A percentile compares a stretch with the other conserved stretches of the same genome.
Conservation (phyloP, 2,329 filamentous ascomycete species). For the Stagonosporopsis vannaccii region DNA sequence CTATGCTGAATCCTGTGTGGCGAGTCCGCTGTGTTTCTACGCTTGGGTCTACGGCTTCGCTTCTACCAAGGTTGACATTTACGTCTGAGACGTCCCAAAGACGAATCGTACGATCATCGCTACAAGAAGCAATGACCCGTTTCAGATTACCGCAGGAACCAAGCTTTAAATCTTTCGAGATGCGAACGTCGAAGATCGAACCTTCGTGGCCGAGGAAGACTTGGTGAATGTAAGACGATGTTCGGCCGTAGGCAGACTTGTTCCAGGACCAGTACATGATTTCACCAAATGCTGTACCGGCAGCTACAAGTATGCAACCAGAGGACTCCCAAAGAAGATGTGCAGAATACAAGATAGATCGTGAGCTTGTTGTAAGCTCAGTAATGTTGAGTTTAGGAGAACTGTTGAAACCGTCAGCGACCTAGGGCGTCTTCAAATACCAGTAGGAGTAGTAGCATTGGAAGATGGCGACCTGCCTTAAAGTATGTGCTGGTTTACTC, state of each 20-base stretch:
- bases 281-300: conserved; percentile 93
- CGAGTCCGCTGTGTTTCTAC: conserved; percentile 35
- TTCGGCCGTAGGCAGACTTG: conserved; percentile 31
- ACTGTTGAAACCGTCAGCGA: conserved; percentile 17
- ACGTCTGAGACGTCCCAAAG: conserved; percentile 80
- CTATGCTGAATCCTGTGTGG: conserved; percentile 56
- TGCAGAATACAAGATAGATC: conserved; percentile 88
- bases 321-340: conserved; percentile 69
- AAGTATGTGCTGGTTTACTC: conserved; percentile 1
- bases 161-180: conserved; percentile 61
- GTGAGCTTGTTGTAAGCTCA: conserved; percentile 68
- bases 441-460: neutral
- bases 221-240: conserved; percentile 57
- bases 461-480: conserved; percentile 15
- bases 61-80: conserved; percentile 15
- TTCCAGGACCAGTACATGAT: conserved; percentile 85
- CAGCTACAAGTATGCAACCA: conserved; percentile 74
- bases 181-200: conserved; percentile 87
- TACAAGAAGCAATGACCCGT: conserved; percentile 86
- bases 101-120: conserved; percentile 88
- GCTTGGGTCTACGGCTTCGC: conserved; percentile 32
- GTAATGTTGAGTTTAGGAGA: conserved; percentile 50
- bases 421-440: neutral
- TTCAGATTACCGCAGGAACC: conserved; percentile 49
- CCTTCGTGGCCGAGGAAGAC: conserved; percentile 80